These are phyloP conservation scores for Phlegmacium glaucopus DNA, from an alignment of 768 basidiomycete genomes.

Conservation along the genomic window DNA sequence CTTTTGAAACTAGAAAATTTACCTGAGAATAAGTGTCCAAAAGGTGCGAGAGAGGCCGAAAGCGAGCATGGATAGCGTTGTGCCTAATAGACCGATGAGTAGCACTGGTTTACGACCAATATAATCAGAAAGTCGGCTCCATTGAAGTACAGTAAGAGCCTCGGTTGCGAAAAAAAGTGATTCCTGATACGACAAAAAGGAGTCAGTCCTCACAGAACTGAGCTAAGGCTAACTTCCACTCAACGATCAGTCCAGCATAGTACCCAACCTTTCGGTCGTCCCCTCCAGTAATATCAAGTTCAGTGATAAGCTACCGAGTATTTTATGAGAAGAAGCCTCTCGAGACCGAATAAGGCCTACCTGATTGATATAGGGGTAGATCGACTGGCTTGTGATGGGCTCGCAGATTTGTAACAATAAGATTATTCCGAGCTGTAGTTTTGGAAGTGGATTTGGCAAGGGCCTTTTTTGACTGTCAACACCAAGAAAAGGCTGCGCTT, in stretches of 20 bases:
- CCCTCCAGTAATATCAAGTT: slow-evolving; percentile 61
- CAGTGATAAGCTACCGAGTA: slow-evolving; percentile 56
- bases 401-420: slow-evolving; percentile 52
- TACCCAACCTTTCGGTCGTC: slow-evolving; percentile 65
- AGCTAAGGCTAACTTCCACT: too few species aligned
- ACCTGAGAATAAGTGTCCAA: slow-evolving; percentile 55
- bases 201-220: background rate
- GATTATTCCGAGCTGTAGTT: slow-evolving; percentile 44
- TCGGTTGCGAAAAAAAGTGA: slow-evolving; percentile 61
- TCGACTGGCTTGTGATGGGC: slow-evolving; percentile 54
- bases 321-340: too few species aligned
- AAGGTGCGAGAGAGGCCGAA: slow-evolving; percentile 65
- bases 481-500: slow-evolving; percentile 34
- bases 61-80: slow-evolving; percentile 47
- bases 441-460: slow-evolving; percentile 45
- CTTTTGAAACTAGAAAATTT: slow-evolving; percentile 1
- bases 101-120: slow-evolving; percentile 61
- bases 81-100: slow-evolving; percentile 50
- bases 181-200: slow-evolving; percentile 35
- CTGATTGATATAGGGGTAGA: slow-evolving; percentile 65
- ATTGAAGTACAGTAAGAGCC: slow-evolving; percentile 55
- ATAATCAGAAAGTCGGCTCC: slow-evolving; percentile 60
- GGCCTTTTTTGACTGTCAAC: slow-evolving; percentile 4
- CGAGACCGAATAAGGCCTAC: too few species aligned
- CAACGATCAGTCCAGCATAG: slow-evolving; percentile 60